Percentiles rank a stretch among this genome's conserved stretches.
Conservation (phyloP, 768 basidiomycete species). For the Lanmaoa rubissima region DNA sequence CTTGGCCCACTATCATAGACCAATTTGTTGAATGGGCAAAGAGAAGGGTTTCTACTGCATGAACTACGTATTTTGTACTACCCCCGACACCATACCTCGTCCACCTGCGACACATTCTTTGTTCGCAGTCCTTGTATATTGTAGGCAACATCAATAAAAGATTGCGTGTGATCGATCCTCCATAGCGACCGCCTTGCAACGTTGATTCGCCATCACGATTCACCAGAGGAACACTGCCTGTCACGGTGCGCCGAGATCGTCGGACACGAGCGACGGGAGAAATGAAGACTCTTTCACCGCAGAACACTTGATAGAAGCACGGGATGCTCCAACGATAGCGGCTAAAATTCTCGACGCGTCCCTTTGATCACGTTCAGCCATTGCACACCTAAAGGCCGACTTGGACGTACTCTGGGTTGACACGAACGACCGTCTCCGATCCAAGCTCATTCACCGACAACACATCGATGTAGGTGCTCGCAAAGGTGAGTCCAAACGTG, state of each 20-base stretch:
- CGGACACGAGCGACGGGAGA: constrained; percentile 30
- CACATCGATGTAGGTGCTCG: constrained; percentile 56
- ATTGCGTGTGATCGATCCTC: background rate
- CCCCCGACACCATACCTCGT: constrained; percentile 6
- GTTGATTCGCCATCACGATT: constrained; percentile 8
- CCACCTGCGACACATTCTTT: background rate
- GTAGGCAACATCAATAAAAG: constrained; percentile 9
- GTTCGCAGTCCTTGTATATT: background rate
- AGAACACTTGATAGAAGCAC: constrained; percentile 24
- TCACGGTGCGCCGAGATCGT: constrained; percentile 4
- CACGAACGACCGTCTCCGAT: constrained; percentile 24
- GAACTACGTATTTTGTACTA: background rate
- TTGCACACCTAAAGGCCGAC: background rate
- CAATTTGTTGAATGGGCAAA: constrained; percentile 75
- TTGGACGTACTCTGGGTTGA: constrained; percentile 17
- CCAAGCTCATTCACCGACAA: constrained; percentile 43
- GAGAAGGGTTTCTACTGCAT: constrained; percentile 21
- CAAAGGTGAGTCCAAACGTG: constrained; percentile 52
- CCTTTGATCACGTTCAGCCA: constrained; percentile 11
- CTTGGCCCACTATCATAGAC: constrained; percentile 87
- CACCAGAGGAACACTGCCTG: constrained; percentile 2
- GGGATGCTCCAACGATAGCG: constrained; percentile 23
- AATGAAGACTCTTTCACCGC: constrained; percentile 29
- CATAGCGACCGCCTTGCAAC: background rate
- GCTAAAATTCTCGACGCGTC: constrained; percentile 26